phyloP scores from a whole-genome alignment of 2,329 filamentous ascomycete genomes.

The Hirsutella thompsonii region DNA sequence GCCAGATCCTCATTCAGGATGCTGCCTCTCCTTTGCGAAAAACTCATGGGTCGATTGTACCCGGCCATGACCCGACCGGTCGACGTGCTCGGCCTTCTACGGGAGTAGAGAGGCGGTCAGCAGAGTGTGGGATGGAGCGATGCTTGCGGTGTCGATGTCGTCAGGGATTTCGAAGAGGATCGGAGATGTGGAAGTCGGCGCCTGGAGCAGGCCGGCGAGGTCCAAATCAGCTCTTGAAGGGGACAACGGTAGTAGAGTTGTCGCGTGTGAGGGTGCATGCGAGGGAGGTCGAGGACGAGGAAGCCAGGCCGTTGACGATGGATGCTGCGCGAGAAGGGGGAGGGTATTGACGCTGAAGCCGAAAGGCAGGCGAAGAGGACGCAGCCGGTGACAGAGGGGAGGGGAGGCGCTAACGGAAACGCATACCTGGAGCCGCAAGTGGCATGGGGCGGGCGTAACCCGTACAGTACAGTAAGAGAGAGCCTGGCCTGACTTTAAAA shows the following conservation, averaged over 20 bases:
- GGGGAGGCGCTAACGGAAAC: conserved; percentile 5
- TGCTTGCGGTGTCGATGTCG: conserved; percentile 1
- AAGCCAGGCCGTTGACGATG: background rate
- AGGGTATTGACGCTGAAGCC: background rate
- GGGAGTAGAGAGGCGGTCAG: background rate
- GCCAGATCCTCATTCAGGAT: conserved; percentile 43
- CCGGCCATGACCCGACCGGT: conserved; percentile 16
- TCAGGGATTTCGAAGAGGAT: background rate
- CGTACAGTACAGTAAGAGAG: too few relatives aligned
- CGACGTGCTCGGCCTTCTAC: background rate
- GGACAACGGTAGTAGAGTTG: background rate
- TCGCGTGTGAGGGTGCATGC: background rate
- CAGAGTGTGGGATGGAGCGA: background rate
- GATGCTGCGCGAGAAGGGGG: conserved; percentile 1
- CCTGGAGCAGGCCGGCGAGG: conserved; percentile 3
- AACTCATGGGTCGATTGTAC: conserved; percentile 37
- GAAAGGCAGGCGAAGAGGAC: background rate
- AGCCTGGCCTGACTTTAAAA: too few relatives aligned
- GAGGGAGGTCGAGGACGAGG: background rate
- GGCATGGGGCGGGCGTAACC: conserved; percentile 4
- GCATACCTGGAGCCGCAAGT: conserved; percentile 7
- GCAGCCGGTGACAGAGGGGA: background rate
- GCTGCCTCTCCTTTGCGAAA: conserved; percentile 49
- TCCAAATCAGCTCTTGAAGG: conserved; percentile 7
- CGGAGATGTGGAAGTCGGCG: conserved; percentile 1